A percentile compares a stretch with the other conserved stretches of the same genome.
These are phyloP conservation scores for Sequoiadendron giganteum DNA, from an alignment of 75 land plant species.

Conservation along the genomic window DNA sequence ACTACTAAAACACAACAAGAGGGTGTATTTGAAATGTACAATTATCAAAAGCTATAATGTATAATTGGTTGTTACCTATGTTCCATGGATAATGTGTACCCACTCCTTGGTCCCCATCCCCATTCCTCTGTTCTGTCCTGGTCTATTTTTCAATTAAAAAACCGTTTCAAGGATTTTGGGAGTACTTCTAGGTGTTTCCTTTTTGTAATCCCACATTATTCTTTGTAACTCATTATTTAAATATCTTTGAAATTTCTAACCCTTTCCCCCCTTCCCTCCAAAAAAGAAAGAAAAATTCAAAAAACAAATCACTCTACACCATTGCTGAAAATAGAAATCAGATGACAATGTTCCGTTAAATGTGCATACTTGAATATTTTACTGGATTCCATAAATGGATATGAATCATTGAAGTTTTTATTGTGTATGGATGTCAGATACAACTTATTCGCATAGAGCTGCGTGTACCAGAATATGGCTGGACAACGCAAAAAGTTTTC, in stretches of 20 bases:
- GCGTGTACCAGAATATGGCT: conserved; percentile 73
- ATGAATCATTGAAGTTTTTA: neutral
- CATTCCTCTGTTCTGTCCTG: neutral
- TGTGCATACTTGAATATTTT: neutral
- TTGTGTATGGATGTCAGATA: conserved; percentile 28
- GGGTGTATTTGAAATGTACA: neutral
- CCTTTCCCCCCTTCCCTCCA: neutral
- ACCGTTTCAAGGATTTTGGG: neutral
- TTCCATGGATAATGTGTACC: neutral
- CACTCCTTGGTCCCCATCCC: neutral
- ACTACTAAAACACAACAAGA: neutral
- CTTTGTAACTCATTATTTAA: neutral
- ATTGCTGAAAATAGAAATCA: neutral
- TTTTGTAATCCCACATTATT: neutral
- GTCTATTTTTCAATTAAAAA: neutral
- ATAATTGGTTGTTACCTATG: neutral
- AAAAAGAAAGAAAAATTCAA: neutral
- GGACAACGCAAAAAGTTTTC: conserved; percentile 84
- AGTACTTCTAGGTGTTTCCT: neutral
- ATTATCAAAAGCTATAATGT: neutral
- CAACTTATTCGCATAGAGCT: conserved; percentile 66
- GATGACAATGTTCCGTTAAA: neutral
- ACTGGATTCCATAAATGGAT: neutral
- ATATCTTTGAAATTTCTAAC: neutral
- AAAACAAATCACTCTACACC: neutral